phyloP scores from a whole-genome alignment of 345 rosid species.

The Cochlearia excelsa region DNA sequence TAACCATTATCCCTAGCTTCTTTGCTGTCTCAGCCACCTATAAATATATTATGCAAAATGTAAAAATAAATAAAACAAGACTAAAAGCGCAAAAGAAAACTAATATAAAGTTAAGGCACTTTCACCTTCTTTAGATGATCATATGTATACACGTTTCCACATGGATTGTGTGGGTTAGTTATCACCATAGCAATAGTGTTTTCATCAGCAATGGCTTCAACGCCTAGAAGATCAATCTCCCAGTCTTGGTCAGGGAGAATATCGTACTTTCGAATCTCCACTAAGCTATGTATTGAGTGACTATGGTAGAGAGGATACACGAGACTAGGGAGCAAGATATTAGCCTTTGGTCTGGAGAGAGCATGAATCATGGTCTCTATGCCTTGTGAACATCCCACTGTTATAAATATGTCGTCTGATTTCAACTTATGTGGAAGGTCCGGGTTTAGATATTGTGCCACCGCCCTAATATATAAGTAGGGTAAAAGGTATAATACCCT shows the following conservation, averaged over 20 bases:
- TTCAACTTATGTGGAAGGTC: conserved; percentile 47
- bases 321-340: conserved; percentile 37
- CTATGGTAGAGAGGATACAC: conserved; percentile 43
- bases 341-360: conserved; percentile 47
- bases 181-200: conserved; percentile 55
- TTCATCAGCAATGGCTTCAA: conserved; percentile 51
- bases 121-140: conserved; percentile 40
- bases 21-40: conserved; percentile 57
- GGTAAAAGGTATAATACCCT: no score
- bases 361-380: conserved; percentile 42
- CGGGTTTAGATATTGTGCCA: conserved; percentile 43
- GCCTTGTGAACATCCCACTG: conserved; percentile 54
- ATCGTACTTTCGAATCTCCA: conserved; percentile 48
- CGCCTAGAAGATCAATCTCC: conserved; percentile 53
- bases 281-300: conserved; percentile 17
- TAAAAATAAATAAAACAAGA: no score
- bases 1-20: conserved; percentile 50
- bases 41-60: no score
- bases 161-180: conserved; percentile 37
- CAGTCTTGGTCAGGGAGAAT: conserved; percentile 52
- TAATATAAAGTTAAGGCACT: background rate
- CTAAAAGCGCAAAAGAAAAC: no score
- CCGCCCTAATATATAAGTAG: conserved; percentile 30
- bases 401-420: conserved; percentile 47
- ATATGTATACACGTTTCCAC: conserved; percentile 41